A percentile compares a stretch with the other conserved stretches of the same genome.
Evolutionary conservation across 2,329 filamentous ascomycete genomes (phyloP).

Genomic region (Hypoxylon sp.): DNA sequence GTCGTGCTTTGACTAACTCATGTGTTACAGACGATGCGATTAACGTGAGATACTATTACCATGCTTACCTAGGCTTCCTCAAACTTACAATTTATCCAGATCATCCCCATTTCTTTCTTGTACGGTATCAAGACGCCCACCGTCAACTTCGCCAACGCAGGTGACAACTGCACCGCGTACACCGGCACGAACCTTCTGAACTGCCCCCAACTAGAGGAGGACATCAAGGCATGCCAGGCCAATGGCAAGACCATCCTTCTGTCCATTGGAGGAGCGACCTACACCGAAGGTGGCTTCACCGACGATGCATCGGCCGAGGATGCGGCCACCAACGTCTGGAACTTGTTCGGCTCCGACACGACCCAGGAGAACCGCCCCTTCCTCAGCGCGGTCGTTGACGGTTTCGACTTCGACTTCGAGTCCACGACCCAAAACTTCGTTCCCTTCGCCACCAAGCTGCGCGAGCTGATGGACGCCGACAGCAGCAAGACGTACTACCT

Average conservation of each 20-base stretch:
- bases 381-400: constrained; percentile 70
- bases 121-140: constrained; percentile 62
- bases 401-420: constrained; percentile 82
- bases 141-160: constrained; percentile 71
- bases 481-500: constrained; percentile 64
- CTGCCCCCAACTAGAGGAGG: constrained; percentile 69
- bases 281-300: constrained; percentile 72
- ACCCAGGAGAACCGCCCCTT: constrained; percentile 69
- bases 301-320: constrained; percentile 59
- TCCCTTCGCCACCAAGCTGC: constrained; percentile 67
- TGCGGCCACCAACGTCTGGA: constrained; percentile 72
- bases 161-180: constrained; percentile 68
- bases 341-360: constrained; percentile 70
- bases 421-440: constrained; percentile 65
- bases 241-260: constrained; percentile 76
- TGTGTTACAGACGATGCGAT: constrained; percentile 52
- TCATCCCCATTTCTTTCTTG: constrained; percentile 72
- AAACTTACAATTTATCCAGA: constrained; percentile 48
- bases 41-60: constrained; percentile 52
- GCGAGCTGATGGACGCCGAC: constrained; percentile 61
- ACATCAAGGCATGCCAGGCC: constrained; percentile 68
- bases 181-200: constrained; percentile 64
- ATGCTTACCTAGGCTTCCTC: not conserved
- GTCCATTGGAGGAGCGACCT: constrained; percentile 75
- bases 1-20: constrained; percentile 25